Evolutionary conservation across 768 basidiomycete species (phyloP).

Genomic region (Tricholoma flavovirens): DNA sequence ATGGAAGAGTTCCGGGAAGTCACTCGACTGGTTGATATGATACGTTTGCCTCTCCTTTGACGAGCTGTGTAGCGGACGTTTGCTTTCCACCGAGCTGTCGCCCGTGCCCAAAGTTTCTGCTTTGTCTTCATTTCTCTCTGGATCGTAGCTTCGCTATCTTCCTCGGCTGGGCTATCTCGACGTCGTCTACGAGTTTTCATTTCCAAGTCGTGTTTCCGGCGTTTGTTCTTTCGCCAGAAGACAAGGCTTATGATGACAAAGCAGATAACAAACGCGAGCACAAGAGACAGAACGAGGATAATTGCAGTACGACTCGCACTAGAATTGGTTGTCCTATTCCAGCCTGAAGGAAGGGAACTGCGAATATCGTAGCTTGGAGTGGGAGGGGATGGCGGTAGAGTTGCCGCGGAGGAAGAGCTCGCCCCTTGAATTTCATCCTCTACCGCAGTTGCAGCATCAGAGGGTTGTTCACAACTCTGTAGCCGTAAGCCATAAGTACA

Average conservation of each 20-base stretch:
- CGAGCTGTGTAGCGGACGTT: slow-evolving; percentile 57
- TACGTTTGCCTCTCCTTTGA: slow-evolving; percentile 45
- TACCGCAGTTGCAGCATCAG: slow-evolving; percentile 19
- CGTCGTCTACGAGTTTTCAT: slow-evolving; percentile 32
- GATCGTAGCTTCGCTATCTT: slow-evolving; percentile 25
- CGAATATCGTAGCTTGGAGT: slow-evolving; percentile 25
- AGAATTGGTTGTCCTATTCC: slow-evolving; percentile 27
- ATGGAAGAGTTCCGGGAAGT: slow-evolving; percentile 25
- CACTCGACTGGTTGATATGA: slow-evolving; percentile 15
- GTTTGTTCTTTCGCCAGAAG: slow-evolving; percentile 49
- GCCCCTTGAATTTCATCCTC: slow-evolving; percentile 29
- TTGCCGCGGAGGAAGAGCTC: slow-evolving; percentile 12
- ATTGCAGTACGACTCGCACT: slow-evolving; percentile 34
- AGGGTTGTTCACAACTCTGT: slow-evolving; percentile 22
- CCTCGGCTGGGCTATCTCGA: slow-evolving; percentile 16
- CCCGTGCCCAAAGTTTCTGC: slow-evolving; percentile 59
- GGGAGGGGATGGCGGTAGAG: slow-evolving; percentile 15
- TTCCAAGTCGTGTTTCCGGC: slow-evolving; percentile 44
- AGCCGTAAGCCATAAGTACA: neutral
- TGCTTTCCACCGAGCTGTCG: slow-evolving; percentile 64
- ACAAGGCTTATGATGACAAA: slow-evolving; percentile 56
- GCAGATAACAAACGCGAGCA: slow-evolving; percentile 56
- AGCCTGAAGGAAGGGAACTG: slow-evolving; percentile 49
- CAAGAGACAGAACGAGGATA: slow-evolving; percentile 54
- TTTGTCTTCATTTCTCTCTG: slow-evolving; percentile 45